Evolutionary conservation across 257 asterid genomes (phyloP).

Genomic region (Solanum paucissectum): DNA sequence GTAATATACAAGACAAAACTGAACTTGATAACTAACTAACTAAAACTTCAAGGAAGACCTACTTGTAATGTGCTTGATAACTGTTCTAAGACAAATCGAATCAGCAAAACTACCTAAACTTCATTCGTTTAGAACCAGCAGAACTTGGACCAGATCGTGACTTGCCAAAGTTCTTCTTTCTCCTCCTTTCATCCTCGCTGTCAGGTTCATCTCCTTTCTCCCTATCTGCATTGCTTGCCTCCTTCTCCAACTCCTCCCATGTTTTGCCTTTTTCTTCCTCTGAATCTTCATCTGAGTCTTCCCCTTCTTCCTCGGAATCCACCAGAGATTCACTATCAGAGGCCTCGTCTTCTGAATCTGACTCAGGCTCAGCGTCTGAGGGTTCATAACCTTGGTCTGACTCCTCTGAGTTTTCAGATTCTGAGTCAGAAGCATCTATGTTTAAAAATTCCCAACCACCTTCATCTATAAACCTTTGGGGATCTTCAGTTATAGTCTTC

Average conservation of each 20-base stretch:
- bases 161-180: slow-evolving; percentile 13
- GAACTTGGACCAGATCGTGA: neutral
- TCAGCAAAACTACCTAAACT: neutral
- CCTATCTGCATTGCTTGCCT: slow-evolving; percentile 15
- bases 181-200: slow-evolving; percentile 21
- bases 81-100: neutral
- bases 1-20: neutral
- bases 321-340: slow-evolving; percentile 18
- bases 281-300: slow-evolving; percentile 3
- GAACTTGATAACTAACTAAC: neutral
- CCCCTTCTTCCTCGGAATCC: slow-evolving; percentile 10
- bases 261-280: slow-evolving; percentile 19
- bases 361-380: slow-evolving; percentile 15
- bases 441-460: slow-evolving; percentile 25
- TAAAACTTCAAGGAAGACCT: neutral
- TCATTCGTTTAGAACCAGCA: neutral
- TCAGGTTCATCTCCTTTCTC: slow-evolving; percentile 17
- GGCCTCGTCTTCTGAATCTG: slow-evolving; percentile 12
- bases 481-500: slow-evolving; percentile 16
- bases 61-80: neutral
- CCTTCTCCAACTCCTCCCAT: slow-evolving; percentile 20
- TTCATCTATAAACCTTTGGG: slow-evolving; percentile 13
- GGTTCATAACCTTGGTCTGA: slow-evolving; percentile 18
- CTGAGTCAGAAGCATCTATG: slow-evolving; percentile 17
- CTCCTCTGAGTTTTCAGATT: slow-evolving; percentile 11